A percentile compares a stretch with the other conserved stretches of the same genome.
Evolutionary conservation across 139 green algal species (phyloP).

Genomic region (Parachlorella kessleri): DNA sequence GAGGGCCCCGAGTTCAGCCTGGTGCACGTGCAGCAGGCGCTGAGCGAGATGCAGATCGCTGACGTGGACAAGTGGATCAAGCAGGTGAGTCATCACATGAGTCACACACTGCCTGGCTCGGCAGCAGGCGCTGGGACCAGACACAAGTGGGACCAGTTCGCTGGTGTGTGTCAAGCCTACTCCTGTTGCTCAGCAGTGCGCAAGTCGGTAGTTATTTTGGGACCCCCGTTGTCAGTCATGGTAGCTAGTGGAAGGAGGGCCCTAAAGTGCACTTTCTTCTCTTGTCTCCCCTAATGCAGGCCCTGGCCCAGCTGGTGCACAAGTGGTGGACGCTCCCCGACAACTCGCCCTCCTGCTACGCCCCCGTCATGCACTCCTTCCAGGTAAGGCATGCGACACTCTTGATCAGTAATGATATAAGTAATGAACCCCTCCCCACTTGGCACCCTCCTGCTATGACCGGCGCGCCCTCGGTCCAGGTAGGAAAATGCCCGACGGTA

Average conservation of each 20-base stretch:
- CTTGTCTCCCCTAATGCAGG: constrained; percentile 6
- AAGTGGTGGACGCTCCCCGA: constrained; percentile 95
- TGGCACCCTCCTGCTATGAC: too few species aligned
- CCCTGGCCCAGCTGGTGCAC: constrained; percentile 60
- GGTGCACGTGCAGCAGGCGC: constrained; percentile 70
- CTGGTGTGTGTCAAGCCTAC: too few species aligned
- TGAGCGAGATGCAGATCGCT: constrained; percentile 72
- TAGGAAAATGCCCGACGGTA: too few species aligned
- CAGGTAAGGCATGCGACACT: constrained; percentile 31
- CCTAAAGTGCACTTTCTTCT: not conserved
- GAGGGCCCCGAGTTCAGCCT: constrained; percentile 72
- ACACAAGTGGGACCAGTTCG: too few species aligned
- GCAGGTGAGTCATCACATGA: constrained; percentile 36
- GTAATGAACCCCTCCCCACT: too few species aligned
- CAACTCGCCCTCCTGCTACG: constrained; percentile 60
- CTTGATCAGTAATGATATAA: not conserved
- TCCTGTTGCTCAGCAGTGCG: too few species aligned
- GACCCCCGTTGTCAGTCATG: too few species aligned
- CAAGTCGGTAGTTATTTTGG: too few species aligned
- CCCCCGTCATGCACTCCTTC: constrained; percentile 78
- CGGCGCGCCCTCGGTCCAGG: too few species aligned
- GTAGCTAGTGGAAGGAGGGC: too few species aligned
- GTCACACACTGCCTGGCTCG: too few species aligned
- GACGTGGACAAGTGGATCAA: constrained; percentile 53
- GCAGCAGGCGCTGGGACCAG: too few species aligned